A percentile compares a stretch with the other conserved stretches of the same genome.
phyloP scores from a whole-genome alignment of 225 moss, liverwort and hornwort genomes.

The Rhytidiadelphus loreus region DNA sequence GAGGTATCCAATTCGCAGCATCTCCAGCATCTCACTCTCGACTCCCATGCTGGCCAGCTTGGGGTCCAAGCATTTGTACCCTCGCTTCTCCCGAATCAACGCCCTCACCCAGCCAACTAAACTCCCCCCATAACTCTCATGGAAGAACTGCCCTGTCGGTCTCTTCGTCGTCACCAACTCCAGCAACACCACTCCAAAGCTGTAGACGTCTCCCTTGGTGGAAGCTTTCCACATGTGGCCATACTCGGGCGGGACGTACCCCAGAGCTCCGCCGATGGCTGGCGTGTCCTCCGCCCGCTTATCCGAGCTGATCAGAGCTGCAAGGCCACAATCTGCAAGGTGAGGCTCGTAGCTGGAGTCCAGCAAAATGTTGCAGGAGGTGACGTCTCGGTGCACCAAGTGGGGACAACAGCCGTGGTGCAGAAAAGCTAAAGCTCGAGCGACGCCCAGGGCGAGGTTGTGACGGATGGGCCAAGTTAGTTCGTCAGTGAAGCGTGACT shows the following conservation, averaged over 20 bases:
- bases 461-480: background rate
- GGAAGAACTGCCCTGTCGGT: background rate
- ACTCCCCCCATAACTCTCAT: background rate
- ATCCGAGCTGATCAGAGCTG: slow-evolving; percentile 26
- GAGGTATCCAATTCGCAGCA: slow-evolving; percentile 68
- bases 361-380: slow-evolving; percentile 62
- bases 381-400: slow-evolving; percentile 66
- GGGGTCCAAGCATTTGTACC: background rate
- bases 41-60: slow-evolving; percentile 38
- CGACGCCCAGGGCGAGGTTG: background rate
- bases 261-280: background rate
- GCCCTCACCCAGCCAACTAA: background rate
- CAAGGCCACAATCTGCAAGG: slow-evolving; percentile 66
- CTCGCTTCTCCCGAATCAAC: background rate
- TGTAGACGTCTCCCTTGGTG: background rate
- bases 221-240: slow-evolving; percentile 5
- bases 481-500: background rate
- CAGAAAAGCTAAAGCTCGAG: background rate
- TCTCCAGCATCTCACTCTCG: slow-evolving; percentile 73
- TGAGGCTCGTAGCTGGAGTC: slow-evolving; percentile 53
- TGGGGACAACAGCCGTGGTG: slow-evolving; percentile 48
- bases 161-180: background rate
- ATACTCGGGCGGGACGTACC: background rate
- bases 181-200: background rate
- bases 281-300: slow-evolving; percentile 15